Base-by-base conservation (phyloP, 2,329 filamentous ascomycete species). In the Curvularia hawaiiensis region DNA sequence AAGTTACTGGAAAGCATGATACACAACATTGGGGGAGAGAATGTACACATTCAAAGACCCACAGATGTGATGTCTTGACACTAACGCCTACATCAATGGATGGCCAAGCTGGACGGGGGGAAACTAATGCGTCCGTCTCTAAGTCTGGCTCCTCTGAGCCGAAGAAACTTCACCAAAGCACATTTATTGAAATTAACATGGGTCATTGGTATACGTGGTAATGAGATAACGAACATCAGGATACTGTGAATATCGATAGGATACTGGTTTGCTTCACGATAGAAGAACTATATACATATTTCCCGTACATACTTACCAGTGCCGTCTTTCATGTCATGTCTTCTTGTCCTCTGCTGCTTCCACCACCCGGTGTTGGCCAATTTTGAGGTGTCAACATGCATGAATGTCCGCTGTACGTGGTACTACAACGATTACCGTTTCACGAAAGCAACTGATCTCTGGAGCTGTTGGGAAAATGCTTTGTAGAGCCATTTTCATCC, bases 1-100 rank as follows among this genome's bases (percentile, higher is more conserved):
- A 22, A 66, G 66, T 20, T 67, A 73, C 59, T 74, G 71, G 70
- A 58, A 48, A 57, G 59, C 58, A 38, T 38, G 35, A 38, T 38
- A 7, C 4, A 18, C 18, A 8, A 16, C n/a, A 18, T n/a, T 16
- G 6, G 14, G 1, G 16, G 33, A 35, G 14, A 14, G 14, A 16
- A 2, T 16, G 12, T 16, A 6, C 33, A 35, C 4, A 14, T 5
- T 35, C 14, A 16, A 16, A 35, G 33, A 3, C 33, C 12, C 14
- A 12, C 12, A 16, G 14, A 14, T 7, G 33, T 16, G 4, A 35
- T 12, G 14, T 16, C 14, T 16, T 35, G 3, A 35, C n/a, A 4
- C 11, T 35, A 5, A 35, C 7, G 33, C 12, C 6, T 16, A 35
- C 14, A 35, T 16, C n/a, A 12, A 16, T 16, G 3, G 12, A 35